phyloP scores from a whole-genome alignment of 805 yeast genomes.

The Komagataella pseudopastoris region DNA sequence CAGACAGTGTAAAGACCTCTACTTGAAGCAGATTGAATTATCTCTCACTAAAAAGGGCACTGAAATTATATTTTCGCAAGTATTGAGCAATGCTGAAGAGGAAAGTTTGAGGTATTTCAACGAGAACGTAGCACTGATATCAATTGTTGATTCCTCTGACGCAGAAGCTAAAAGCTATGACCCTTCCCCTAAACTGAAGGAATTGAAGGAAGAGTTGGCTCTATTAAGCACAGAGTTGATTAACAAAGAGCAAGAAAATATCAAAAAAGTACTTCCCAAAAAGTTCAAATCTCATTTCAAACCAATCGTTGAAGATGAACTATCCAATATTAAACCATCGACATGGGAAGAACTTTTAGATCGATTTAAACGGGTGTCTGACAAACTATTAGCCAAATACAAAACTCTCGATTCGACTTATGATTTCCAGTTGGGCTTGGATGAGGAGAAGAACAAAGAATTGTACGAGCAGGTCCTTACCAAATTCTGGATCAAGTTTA shows the following conservation, averaged over 20 bases:
- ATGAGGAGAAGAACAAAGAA: slow-evolving; percentile 23
- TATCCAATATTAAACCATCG: slow-evolving; percentile 33
- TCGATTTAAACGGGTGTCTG: slow-evolving; percentile 25
- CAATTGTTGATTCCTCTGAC: slow-evolving; percentile 15
- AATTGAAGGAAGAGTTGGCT: slow-evolving; percentile 16
- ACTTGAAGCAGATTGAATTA: slow-evolving; percentile 12
- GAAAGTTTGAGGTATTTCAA: slow-evolving; percentile 14
- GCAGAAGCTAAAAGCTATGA: slow-evolving; percentile 6
- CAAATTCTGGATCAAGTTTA: slow-evolving; percentile 54
- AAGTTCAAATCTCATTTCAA: slow-evolving; percentile 31
- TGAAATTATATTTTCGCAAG: slow-evolving; percentile 7
- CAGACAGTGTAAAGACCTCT: slow-evolving; percentile 16
- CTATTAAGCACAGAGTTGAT: slow-evolving; percentile 19
- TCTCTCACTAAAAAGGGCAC: not conserved
- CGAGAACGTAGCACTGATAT: slow-evolving; percentile 19
- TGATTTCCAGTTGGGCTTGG: slow-evolving; percentile 59
- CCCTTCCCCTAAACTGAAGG: slow-evolving; percentile 11
- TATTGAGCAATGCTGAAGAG: slow-evolving; percentile 11
- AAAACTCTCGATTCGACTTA: slow-evolving; percentile 11
- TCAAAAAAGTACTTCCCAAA: slow-evolving; percentile 31
- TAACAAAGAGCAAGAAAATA: slow-evolving; percentile 23
- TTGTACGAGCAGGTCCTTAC: slow-evolving; percentile 31
- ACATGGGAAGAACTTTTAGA: slow-evolving; percentile 50
- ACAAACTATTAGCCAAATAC: slow-evolving; percentile 17
- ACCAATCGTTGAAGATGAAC: slow-evolving; percentile 32